Evolutionary conservation across 2,329 filamentous ascomycete genomes (phyloP), one percentile per base, ranked within the genome.

Genomic region (Ascochyta koolunga): DNA sequence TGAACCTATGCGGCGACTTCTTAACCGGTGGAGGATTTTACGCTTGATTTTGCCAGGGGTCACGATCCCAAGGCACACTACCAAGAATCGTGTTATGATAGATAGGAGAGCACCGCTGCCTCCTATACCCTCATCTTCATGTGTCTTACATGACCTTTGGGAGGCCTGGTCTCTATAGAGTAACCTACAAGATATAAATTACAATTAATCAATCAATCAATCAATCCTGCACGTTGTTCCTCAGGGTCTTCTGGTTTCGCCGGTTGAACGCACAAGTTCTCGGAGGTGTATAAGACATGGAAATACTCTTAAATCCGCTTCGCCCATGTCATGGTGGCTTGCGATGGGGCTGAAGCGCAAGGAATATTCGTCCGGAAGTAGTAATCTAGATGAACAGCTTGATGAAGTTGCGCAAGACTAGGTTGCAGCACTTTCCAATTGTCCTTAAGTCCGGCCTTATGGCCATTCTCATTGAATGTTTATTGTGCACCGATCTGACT

Each of bases 271-370:
- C 15, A 27, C 22, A 21, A 21, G n/a, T 24, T 22, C 11, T 8
- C 21, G 11, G 2, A 25, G 21, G 2, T 21, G 35, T 19, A 27
- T 5, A 5, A 7, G 9, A 8, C 10, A 3, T 43, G 35, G 16
- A 37, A 42, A 43, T 11, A 18, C 18, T 16, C 13, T 38, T 42
- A 53, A 53, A 18, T 27, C 50, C 50, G 50, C 18, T 24, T 25
- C 19, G 15, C 43, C 38, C 38, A 46, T 31, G 50, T 53, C 50
- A 52, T 22, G 5, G 31, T 37, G 18, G 19, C 7, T 29, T 31
- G 8, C 21, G 21, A 31, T 10, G 47, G 32, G 32, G 22, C 21
- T 36, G 31, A 19, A 9, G 18, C 10, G 11, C 10, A 29, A 18
- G 32, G 8, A 35, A 35, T 1, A n/a, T 18, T 35, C n/a, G 21